phyloP scores from a whole-genome alignment of 2,329 filamentous ascomycete genomes.

The Trematosphaeria pertusa region DNA sequence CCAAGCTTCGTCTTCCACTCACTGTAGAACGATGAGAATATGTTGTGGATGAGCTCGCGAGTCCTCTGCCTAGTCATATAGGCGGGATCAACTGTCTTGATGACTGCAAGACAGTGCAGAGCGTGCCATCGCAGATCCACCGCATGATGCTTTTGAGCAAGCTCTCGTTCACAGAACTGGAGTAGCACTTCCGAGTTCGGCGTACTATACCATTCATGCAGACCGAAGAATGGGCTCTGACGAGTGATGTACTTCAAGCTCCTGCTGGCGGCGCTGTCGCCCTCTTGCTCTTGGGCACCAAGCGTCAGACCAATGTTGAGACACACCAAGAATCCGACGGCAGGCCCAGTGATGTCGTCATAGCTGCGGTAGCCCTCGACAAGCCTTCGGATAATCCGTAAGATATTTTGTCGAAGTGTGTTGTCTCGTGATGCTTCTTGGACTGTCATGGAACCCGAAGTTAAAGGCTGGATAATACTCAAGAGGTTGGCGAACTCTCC shows the following conservation, averaged over 20 bases:
- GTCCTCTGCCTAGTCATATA: constrained; percentile 16
- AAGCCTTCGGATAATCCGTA: constrained; percentile 74
- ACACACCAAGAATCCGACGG: constrained; percentile 79
- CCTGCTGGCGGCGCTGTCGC: constrained; percentile 19
- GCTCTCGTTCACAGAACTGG: constrained; percentile 23
- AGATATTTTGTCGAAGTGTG: constrained; percentile 63
- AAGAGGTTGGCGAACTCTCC: constrained; percentile 82
- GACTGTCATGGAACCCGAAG: constrained; percentile 28
- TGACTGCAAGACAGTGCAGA: constrained; percentile 33
- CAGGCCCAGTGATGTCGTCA: constrained; percentile 81
- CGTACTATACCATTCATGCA: constrained; percentile 11
- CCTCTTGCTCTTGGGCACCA: constrained; percentile 28
- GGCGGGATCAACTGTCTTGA: constrained; percentile 32
- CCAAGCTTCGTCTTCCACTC: constrained; percentile 82
- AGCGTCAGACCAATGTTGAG: constrained; percentile 78
- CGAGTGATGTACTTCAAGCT: constrained; percentile 33
- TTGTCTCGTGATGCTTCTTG: constrained; percentile 37
- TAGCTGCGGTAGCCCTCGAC: constrained; percentile 76
- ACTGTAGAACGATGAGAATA: constrained; percentile 75
- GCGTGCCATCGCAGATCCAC: constrained; percentile 47
- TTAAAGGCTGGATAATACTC: constrained; percentile 39
- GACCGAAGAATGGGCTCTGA: constrained; percentile 44
- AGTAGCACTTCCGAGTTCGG: constrained; percentile 26
- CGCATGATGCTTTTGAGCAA: constrained; percentile 26
- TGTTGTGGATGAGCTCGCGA: constrained; percentile 63